Percentiles rank a stretch among this genome's conserved stretches.
phyloP scores from a whole-genome alignment of 1,139 yeast species.

The Wickerhamomyces sp. region DNA sequence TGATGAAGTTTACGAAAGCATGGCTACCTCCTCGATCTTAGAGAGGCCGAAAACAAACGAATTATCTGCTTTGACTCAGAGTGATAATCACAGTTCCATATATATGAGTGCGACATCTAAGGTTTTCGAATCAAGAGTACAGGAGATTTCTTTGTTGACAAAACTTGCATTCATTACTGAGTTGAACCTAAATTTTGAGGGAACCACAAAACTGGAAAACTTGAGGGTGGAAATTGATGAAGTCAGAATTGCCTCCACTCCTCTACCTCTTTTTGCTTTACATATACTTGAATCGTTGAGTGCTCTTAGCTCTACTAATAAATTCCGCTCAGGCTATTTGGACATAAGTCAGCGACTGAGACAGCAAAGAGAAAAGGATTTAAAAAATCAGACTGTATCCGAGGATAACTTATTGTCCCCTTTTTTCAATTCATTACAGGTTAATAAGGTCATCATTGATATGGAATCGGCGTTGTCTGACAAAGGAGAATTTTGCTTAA shows the following conservation, averaged over 20 bases:
- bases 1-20: slow-evolving; percentile 28
- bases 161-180: slow-evolving; percentile 30
- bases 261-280: slow-evolving; percentile 28
- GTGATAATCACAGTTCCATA: slow-evolving; percentile 67
- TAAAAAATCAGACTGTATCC: background rate
- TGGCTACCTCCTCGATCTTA: slow-evolving; percentile 33
- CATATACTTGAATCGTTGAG: slow-evolving; percentile 26
- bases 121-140: slow-evolving; percentile 23
- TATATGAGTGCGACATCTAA: slow-evolving; percentile 78
- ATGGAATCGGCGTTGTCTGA: slow-evolving; percentile 40
- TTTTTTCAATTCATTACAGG: slow-evolving; percentile 7
- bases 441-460: slow-evolving; percentile 33
- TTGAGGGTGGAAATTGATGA: slow-evolving; percentile 43
- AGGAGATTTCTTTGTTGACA: slow-evolving; percentile 11
- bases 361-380: slow-evolving; percentile 1
- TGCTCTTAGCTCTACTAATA: slow-evolving; percentile 24
- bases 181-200: slow-evolving; percentile 44
- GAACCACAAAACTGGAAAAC: slow-evolving; percentile 44
- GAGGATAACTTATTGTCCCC: slow-evolving; percentile 2
- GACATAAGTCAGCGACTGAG: slow-evolving; percentile 18
- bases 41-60: slow-evolving; percentile 41
- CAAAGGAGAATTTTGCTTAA: slow-evolving; percentile 36
- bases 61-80: slow-evolving; percentile 40
- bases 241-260: slow-evolving; percentile 39
- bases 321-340: slow-evolving; percentile 29